Evolutionary conservation across 495 filamentous ascomycete genomes (phyloP).

Genomic region (Cercophora sp.): DNA sequence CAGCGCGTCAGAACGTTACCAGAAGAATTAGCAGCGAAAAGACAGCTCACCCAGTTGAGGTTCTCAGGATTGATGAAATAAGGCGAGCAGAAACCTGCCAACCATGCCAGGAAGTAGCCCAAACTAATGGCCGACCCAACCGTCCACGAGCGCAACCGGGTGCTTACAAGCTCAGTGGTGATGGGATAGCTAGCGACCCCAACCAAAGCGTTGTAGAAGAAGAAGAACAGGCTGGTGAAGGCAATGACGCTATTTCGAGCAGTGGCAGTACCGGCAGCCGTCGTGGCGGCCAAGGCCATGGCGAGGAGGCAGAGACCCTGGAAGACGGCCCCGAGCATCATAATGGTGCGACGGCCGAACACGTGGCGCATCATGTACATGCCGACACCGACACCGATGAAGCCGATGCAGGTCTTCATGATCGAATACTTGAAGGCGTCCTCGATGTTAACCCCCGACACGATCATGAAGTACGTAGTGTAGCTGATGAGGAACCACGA

Average conservation of each 20-base stretch:
- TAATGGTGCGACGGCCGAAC: not conserved
- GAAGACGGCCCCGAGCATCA: not conserved
- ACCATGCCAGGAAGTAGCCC: conserved; percentile 51
- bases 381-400: not conserved
- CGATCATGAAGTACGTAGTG: conserved; percentile 60
- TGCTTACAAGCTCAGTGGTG: conserved; percentile 48
- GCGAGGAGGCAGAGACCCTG: not conserved
- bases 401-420: not conserved
- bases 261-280: not conserved
- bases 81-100: conserved; percentile 52
- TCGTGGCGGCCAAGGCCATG: not conserved
- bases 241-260: not conserved
- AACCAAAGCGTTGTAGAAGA: conserved; percentile 5
- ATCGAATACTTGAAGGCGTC: conserved; percentile 48
- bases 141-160: too few species aligned
- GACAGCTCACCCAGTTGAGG: conserved; percentile 54
- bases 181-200: too few species aligned
- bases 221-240: not conserved
- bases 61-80: conserved; percentile 57
- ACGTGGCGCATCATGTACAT: too few species aligned
- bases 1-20: too few species aligned
- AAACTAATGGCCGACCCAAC: conserved; percentile 39
- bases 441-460: conserved; percentile 54
- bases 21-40: too few species aligned
- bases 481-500: conserved; percentile 30